Evolutionary conservation across 495 filamentous ascomycete species (phyloP).

Genomic region (Diplogelasinospora grovesii): DNA sequence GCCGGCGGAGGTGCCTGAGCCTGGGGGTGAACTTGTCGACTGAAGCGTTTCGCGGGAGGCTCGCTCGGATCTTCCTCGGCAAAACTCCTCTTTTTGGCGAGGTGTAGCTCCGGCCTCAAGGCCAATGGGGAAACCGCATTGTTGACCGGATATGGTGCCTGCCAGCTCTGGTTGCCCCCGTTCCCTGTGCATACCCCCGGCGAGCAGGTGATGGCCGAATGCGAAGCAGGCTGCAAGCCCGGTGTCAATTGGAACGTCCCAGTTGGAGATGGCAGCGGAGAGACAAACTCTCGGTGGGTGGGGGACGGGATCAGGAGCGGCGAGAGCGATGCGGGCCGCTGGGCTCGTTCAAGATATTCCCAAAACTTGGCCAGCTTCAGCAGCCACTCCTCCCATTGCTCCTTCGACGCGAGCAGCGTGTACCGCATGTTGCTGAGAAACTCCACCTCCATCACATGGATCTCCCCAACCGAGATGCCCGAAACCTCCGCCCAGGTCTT

Average conservation of each 20-base stretch:
- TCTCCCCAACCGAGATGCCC: constrained; percentile 86
- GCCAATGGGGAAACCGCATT: constrained; percentile 48
- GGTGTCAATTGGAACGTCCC: constrained; percentile 31
- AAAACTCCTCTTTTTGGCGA: constrained; percentile 62
- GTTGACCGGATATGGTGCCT: constrained; percentile 29
- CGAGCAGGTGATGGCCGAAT: constrained; percentile 20
- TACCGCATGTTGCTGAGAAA: constrained; percentile 99
- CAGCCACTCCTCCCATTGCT: constrained; percentile 87
- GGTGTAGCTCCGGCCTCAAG: constrained; percentile 39
- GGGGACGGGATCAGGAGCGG: constrained; percentile 34
- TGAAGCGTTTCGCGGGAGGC: constrained; percentile 60
- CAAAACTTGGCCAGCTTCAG: constrained; percentile 69
- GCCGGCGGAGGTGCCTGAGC: constrained; percentile 24
- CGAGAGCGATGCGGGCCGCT: constrained; percentile 25
- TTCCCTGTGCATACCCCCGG: constrained; percentile 15
- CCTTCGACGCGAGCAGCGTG: constrained; percentile 71
- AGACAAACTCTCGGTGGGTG: constrained; percentile 24
- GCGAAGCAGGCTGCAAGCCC: constrained; percentile 17
- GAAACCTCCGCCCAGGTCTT: constrained; percentile 99
- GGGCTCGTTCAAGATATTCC: constrained; percentile 63
- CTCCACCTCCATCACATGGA: constrained; percentile 99
- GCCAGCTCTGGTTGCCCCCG: constrained; percentile 20
- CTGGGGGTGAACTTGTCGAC: constrained; percentile 32
- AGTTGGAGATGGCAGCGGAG: constrained; percentile 44
- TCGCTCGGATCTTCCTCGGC: constrained; percentile 56